Percentiles rank a stretch among this genome's conserved stretches.
Conservation (phyloP, 768 basidiomycete genomes). For the Cyathus striatus region DNA sequence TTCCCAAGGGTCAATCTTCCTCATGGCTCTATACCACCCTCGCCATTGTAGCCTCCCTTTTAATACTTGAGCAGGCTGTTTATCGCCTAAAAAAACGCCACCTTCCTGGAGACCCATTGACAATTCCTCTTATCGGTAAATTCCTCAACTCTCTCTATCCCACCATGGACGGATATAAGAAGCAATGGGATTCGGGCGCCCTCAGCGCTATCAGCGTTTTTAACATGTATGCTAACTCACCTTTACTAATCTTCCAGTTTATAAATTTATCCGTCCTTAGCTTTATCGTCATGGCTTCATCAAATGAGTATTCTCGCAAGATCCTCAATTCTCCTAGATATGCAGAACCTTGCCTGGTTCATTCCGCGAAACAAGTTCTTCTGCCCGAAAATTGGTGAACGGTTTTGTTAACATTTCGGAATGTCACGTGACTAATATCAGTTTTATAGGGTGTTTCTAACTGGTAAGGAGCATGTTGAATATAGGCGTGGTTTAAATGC, state of each 20-base stretch:
- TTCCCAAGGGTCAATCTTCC: constrained; percentile 23
- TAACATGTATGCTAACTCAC: constrained; percentile 70
- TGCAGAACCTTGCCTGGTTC: constrained; percentile 92
- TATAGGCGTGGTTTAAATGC: constrained; percentile 88
- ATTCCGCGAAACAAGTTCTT: constrained; percentile 85
- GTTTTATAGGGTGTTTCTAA: constrained; percentile 85
- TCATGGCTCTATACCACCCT: constrained; percentile 68
- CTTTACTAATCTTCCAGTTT: background rate
- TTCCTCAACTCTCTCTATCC: constrained; percentile 91
- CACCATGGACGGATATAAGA: constrained; percentile 86
- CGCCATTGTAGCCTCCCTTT: constrained; percentile 66
- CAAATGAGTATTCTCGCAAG: constrained; percentile 89
- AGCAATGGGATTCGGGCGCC: constrained; percentile 87
- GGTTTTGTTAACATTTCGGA: too few species aligned
- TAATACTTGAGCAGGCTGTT: constrained; percentile 81
- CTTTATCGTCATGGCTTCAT: constrained; percentile 97
- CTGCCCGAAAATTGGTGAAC: constrained; percentile 80
- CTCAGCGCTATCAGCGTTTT: constrained; percentile 92
- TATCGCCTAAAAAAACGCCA: constrained; percentile 88
- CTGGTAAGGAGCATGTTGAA: constrained; percentile 87
- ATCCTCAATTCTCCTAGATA: constrained; percentile 91
- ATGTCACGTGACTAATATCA: too few species aligned
- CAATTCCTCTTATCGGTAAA: constrained; percentile 96
- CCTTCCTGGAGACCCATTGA: constrained; percentile 87
- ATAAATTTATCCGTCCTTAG: constrained; percentile 33